Evolutionary conservation across 1,284 basidiomycete species (phyloP).

Genomic region (Apiotrichum mycotoxinovorans): DNA sequence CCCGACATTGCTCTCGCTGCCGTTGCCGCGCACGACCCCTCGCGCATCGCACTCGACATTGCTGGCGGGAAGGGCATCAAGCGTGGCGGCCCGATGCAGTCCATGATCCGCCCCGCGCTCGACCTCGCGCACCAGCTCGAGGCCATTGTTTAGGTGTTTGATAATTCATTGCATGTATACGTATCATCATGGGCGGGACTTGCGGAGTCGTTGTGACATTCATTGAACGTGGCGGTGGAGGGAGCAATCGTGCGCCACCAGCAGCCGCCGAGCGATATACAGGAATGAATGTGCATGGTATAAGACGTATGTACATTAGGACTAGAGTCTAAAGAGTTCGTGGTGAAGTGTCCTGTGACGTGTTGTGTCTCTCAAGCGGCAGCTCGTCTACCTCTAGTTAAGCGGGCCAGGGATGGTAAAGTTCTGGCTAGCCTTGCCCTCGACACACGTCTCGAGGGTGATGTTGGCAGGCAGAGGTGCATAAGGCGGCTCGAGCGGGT

Average conservation of each 20-base stretch:
- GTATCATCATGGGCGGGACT: conserved; percentile 8
- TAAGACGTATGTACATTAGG: too few species aligned
- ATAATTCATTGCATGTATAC: conserved; percentile 19
- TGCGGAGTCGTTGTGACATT: background rate
- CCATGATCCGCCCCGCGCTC: conserved; percentile 46
- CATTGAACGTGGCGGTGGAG: background rate
- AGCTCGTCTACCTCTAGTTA: too few species aligned
- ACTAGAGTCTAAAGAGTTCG: too few species aligned
- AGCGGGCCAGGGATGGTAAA: too few species aligned
- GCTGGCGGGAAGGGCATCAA: conserved; percentile 32
- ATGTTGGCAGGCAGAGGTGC: too few species aligned
- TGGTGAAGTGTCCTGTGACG: too few species aligned
- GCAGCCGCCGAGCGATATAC: too few species aligned
- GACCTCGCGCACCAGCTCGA: conserved; percentile 48
- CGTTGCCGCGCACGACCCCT: conserved; percentile 20
- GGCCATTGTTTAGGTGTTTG: conserved; percentile 44
- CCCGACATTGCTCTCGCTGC: conserved; percentile 27
- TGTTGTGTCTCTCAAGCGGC: too few species aligned
- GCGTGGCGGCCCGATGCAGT: conserved; percentile 39
- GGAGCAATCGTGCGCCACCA: background rate
- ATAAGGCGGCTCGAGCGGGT: too few species aligned
- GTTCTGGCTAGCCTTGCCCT: too few species aligned
- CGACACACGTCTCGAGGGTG: too few species aligned
- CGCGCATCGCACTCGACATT: conserved; percentile 22
- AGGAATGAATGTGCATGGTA: too few species aligned